Conservation (phyloP, 768 basidiomycete genomes). For the Tylopilus plumbeoviolaceoides region DNA sequence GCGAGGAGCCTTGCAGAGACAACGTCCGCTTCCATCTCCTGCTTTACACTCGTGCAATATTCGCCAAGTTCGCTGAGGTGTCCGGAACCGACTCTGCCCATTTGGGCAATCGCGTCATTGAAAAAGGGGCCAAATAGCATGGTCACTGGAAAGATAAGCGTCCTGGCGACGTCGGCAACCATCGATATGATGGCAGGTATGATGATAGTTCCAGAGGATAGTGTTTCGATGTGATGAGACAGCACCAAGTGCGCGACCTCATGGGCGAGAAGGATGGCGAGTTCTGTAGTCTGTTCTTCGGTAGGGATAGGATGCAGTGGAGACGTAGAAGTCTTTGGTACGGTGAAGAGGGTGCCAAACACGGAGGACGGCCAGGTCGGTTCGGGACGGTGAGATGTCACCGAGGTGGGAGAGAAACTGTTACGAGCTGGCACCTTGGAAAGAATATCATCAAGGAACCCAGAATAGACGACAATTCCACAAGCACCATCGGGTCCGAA, state of each 20-base stretch:
- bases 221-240: slow-evolving; percentile 86
- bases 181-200: slow-evolving; percentile 79
- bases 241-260: slow-evolving; percentile 90
- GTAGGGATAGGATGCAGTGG: slow-evolving; percentile 55
- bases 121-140: slow-evolving; percentile 94
- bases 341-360: slow-evolving; percentile 40
- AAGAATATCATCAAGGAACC: slow-evolving; percentile 87
- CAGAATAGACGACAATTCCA: slow-evolving; percentile 92
- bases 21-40: slow-evolving; percentile 92
- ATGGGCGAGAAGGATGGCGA: slow-evolving; percentile 89
- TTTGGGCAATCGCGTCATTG: slow-evolving; percentile 84
- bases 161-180: slow-evolving; percentile 67
- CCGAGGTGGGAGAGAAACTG: slow-evolving; percentile 24
- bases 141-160: slow-evolving; percentile 82
- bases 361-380: slow-evolving; percentile 46
- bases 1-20: slow-evolving; percentile 89
- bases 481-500: slow-evolving; percentile 90
- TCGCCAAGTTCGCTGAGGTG: slow-evolving; percentile 71
- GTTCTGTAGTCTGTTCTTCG: slow-evolving; percentile 76
- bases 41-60: slow-evolving; percentile 71
- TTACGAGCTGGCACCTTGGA: slow-evolving; percentile 33
- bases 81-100: slow-evolving; percentile 73
- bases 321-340: slow-evolving; percentile 25
- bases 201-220: slow-evolving; percentile 82
- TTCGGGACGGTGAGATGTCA: slow-evolving; percentile 16